Percentiles rank a stretch among this genome's conserved stretches.
Conservation (phyloP, 352 stramenopile species). For the Globisporangium parvum region DNA sequence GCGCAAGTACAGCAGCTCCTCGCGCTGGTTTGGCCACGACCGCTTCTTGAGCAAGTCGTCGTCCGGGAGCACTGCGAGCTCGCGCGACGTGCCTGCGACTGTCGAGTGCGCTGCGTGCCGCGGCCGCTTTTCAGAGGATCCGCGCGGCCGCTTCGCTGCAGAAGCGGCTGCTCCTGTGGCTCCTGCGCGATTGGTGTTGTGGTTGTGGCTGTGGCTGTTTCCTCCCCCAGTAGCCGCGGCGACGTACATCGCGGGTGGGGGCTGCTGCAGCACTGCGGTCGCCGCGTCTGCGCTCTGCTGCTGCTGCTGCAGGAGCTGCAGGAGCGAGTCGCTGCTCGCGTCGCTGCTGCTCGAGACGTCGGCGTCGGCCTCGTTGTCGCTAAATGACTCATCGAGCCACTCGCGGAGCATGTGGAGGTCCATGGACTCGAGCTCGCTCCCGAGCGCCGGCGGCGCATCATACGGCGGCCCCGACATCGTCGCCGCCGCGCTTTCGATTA, state of each 20-base stretch:
- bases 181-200: background rate
- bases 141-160: constrained; percentile 3
- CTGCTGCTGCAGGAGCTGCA: constrained; percentile 9
- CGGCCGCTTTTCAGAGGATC: background rate
- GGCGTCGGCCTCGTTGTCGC: constrained; percentile 5
- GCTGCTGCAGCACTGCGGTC: background rate
- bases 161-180: background rate
- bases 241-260: background rate
- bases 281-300: background rate
- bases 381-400: constrained; percentile 15
- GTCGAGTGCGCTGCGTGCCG: background rate
- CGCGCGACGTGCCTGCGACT: background rate
- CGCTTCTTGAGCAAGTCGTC: constrained; percentile 9
- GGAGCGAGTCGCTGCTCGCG: constrained; percentile 7
- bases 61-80: background rate
- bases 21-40: constrained; percentile 14
- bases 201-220: background rate
- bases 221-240: background rate
- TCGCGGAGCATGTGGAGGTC: constrained; percentile 15
- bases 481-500: background rate
- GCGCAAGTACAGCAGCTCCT: constrained; percentile 15
- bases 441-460: background rate
- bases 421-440: constrained; percentile 9
- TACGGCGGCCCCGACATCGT: background rate
- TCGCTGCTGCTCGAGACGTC: constrained; percentile 7